These are phyloP conservation scores for Termitomyces sp. DNA, from an alignment of 768 basidiomycete genomes.

Conservation along the genomic window DNA sequence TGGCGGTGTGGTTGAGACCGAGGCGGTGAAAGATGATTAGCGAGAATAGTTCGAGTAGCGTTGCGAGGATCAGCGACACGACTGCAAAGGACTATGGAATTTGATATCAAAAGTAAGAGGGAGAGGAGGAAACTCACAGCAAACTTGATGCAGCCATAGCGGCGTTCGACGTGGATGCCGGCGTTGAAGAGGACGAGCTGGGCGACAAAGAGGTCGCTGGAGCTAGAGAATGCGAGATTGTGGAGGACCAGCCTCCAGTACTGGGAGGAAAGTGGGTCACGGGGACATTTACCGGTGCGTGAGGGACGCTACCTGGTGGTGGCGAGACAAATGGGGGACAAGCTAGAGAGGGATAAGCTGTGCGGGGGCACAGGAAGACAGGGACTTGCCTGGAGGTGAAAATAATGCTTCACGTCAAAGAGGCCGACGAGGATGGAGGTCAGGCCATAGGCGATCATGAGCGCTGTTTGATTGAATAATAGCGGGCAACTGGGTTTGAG, in stretches of 20 bases:
- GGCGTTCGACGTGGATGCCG: constrained; percentile 70
- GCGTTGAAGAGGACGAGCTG: constrained; percentile 70
- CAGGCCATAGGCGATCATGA: constrained; percentile 69
- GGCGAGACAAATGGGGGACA: constrained; percentile 82
- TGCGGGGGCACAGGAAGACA: no score
- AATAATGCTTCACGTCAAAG: constrained; percentile 85
- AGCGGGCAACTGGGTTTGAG: no score
- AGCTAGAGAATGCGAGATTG: constrained; percentile 75
- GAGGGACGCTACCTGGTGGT: constrained; percentile 65
- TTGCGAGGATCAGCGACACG: constrained; percentile 60
- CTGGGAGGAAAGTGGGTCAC: constrained; percentile 38
- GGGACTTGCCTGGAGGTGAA: constrained; percentile 65
- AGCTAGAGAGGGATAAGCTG: constrained; percentile 36
- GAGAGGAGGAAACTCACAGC: constrained; percentile 53
- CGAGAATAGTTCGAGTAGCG: constrained; percentile 58
- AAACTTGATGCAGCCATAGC: constrained; percentile 84
- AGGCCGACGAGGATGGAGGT: constrained; percentile 71
- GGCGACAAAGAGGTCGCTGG: constrained; percentile 77
- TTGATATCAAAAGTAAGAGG: neutral
- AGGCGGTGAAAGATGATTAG: constrained; percentile 61
- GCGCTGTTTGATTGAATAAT: no score
- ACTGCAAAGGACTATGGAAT: constrained; percentile 68
- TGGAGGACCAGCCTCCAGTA: constrained; percentile 80
- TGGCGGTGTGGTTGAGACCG: constrained; percentile 68
- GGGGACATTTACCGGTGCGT: neutral